These are phyloP conservation scores for Pisolithus tinctorius DNA, from an alignment of 768 basidiomycete genomes.

Conservation along the genomic window DNA sequence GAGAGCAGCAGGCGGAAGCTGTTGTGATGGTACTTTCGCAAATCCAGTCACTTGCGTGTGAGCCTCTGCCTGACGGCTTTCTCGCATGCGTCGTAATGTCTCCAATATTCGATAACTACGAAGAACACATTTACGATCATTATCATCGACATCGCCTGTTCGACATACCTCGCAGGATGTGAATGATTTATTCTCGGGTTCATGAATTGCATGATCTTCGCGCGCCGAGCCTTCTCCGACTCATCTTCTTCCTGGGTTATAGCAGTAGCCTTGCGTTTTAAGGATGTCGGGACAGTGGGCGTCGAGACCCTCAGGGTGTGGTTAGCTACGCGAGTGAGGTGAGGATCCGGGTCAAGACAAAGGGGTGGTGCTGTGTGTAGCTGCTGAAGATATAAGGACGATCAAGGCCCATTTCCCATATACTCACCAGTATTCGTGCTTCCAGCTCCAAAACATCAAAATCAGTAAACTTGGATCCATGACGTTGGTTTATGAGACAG, in stretches of 20 bases:
- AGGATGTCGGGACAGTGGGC: slow-evolving; percentile 61
- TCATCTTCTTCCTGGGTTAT: slow-evolving; percentile 74
- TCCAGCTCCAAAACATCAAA: slow-evolving; percentile 67
- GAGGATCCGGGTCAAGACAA: slow-evolving; percentile 75
- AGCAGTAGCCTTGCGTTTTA: slow-evolving; percentile 70
- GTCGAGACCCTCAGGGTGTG: slow-evolving; percentile 65
- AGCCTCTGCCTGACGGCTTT: slow-evolving; percentile 20
- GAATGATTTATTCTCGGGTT: slow-evolving; percentile 48
- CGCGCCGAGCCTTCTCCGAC: slow-evolving; percentile 61
- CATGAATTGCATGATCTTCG: slow-evolving; percentile 78
- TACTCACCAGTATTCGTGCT: slow-evolving; percentile 60
- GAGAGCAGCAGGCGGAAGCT: slow-evolving; percentile 21
- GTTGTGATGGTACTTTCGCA: slow-evolving; percentile 24
- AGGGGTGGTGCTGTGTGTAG: slow-evolving; percentile 68
- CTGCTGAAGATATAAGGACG: slow-evolving; percentile 31
- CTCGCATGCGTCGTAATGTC: slow-evolving; percentile 28
- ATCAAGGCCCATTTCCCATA: background rate
- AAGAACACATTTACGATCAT: background rate
- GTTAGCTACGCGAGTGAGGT: slow-evolving; percentile 70
- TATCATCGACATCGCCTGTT: background rate
- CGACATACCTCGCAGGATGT: slow-evolving; percentile 42
- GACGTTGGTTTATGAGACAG: slow-evolving; percentile 57
- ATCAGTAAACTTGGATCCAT: slow-evolving; percentile 60
- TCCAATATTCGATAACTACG: slow-evolving; percentile 57
- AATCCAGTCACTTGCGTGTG: slow-evolving; percentile 21